Conservation (phyloP, 495 filamentous ascomycete species). For the Daldinia grandis region DNA sequence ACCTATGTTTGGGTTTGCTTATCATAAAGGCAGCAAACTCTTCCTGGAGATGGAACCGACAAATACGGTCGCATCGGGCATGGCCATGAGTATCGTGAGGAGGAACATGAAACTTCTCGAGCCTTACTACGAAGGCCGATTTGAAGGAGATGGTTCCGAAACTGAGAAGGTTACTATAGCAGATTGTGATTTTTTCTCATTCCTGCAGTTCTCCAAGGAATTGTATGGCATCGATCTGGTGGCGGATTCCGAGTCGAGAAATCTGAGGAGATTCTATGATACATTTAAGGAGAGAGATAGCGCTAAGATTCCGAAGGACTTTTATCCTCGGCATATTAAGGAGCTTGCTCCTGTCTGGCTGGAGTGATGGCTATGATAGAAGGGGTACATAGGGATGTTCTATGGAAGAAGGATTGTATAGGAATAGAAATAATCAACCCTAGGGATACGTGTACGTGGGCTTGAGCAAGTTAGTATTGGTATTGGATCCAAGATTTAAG, state of each 20-base stretch:
- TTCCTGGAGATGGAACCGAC: conserved; percentile 3
- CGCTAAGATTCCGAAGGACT: conserved; percentile 7
- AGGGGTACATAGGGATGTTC: neutral
- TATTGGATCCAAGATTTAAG: neutral
- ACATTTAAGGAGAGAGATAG: conserved; percentile 30
- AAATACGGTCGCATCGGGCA: neutral
- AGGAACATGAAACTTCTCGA: conserved; percentile 25
- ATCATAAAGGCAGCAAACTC: conserved; percentile 18
- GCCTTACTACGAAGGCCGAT: conserved; percentile 16
- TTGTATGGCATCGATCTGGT: conserved; percentile 3
- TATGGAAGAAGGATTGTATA: neutral
- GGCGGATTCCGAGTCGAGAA: conserved; percentile 3
- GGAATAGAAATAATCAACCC: neutral
- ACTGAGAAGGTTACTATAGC: conserved; percentile 15
- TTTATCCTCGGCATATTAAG: conserved; percentile 1
- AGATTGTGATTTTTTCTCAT: conserved; percentile 25
- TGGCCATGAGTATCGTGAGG: conserved; percentile 8
- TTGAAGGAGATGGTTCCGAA: neutral
- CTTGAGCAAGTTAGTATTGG: neutral
- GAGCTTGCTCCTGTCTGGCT: neutral
- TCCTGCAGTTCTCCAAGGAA: conserved; percentile 21
- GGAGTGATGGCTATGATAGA: neutral
- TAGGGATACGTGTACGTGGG: neutral
- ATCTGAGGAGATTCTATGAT: conserved; percentile 24
- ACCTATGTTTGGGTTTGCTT: conserved; percentile 11